Conservation (phyloP, 352 stramenopile species). For the Pythium aphanidermatum region DNA sequence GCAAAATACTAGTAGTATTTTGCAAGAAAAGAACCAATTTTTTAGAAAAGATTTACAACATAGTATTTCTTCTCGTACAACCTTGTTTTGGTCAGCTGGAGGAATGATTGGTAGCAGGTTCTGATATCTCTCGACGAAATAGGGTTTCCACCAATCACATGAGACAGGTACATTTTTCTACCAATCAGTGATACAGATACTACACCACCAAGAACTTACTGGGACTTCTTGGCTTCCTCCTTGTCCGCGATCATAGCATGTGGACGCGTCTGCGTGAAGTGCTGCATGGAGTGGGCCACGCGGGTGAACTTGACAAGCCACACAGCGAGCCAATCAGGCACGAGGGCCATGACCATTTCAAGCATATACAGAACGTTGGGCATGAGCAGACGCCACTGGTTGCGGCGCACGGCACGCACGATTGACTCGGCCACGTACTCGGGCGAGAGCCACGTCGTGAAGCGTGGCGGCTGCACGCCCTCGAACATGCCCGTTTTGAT, state of each 20-base stretch:
- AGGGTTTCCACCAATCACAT: no score
- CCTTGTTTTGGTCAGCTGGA: no score
- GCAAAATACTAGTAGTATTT: no score
- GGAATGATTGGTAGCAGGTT: no score
- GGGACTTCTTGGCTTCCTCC: not conserved
- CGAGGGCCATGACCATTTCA: constrained; percentile 12
- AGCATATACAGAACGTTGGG: constrained; percentile 16
- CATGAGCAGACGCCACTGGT: constrained; percentile 26
- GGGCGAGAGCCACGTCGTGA: constrained; percentile 21
- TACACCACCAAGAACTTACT: no score
- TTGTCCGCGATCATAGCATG: constrained; percentile 10
- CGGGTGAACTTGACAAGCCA: constrained; percentile 15
- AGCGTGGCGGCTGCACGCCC: constrained; percentile 21
- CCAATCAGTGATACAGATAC: no score
- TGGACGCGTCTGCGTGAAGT: constrained; percentile 23
- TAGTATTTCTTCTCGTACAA: no score
- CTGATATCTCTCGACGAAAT: no score
- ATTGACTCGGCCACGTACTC: constrained; percentile 28
- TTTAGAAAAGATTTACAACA: no score
- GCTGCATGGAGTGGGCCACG: constrained; percentile 16
- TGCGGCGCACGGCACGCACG: constrained; percentile 23
- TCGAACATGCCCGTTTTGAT: constrained; percentile 40
- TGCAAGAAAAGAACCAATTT: no score
- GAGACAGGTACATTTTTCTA: no score
- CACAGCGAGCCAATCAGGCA: constrained; percentile 19